phyloP scores from a whole-genome alignment of 441 rosid genomes.

The Melastoma candidum region DNA sequence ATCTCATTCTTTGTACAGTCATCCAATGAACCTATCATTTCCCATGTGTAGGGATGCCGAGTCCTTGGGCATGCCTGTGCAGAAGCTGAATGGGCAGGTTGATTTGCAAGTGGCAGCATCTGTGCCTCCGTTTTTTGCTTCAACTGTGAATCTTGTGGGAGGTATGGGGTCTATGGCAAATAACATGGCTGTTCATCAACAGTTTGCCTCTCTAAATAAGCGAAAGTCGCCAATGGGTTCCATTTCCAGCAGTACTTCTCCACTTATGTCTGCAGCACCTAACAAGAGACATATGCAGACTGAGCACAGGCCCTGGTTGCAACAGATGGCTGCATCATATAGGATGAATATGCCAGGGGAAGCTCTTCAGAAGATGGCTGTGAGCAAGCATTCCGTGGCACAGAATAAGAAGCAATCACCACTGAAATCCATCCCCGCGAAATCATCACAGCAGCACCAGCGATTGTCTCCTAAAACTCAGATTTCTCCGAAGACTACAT shows the following conservation, averaged over 20 bases:
- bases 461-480: constrained; percentile 28
- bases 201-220: constrained; percentile 31
- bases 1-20: constrained; percentile 23
- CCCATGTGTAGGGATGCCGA: not conserved
- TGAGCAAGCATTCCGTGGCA: constrained; percentile 30
- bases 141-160: too few relatives aligned
- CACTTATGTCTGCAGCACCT: constrained; percentile 24
- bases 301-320: constrained; percentile 85
- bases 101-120: too few relatives aligned
- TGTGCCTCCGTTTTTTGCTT: too few relatives aligned
- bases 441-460: constrained; percentile 25
- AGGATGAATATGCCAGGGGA: constrained; percentile 32
- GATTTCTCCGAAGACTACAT: constrained; percentile 27
- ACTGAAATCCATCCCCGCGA: constrained; percentile 28
- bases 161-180: too few relatives aligned
- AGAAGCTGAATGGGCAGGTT: not conserved
- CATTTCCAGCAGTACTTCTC: constrained; percentile 14
- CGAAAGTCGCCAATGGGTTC: constrained; percentile 49
- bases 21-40: constrained; percentile 27
- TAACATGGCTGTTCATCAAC: constrained; percentile 17
- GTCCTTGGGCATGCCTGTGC: constrained; percentile 1
- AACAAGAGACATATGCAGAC: constrained; percentile 36
- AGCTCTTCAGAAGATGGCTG: constrained; percentile 20
- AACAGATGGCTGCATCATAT: constrained; percentile 33
- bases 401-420: constrained; percentile 30